Evolutionary conservation across 2,329 filamentous ascomycete species (phyloP).

Genomic region (Sporothrix variecibatus): DNA sequence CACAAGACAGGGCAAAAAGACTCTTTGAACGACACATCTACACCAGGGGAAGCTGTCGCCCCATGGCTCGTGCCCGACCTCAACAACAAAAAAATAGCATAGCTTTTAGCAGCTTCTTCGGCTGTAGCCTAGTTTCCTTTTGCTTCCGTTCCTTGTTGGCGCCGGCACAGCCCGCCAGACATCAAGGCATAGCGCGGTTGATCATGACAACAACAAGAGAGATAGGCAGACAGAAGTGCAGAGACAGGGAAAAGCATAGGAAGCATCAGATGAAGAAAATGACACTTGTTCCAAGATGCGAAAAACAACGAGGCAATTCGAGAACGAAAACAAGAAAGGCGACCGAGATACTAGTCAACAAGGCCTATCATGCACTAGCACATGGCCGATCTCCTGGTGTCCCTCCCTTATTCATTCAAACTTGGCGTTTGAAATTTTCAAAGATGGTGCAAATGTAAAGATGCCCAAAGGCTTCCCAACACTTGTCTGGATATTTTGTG

Average conservation of each 20-base stretch:
- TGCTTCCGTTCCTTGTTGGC: neutral
- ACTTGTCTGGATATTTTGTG: neutral
- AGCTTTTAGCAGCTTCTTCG: neutral
- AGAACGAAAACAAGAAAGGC: neutral
- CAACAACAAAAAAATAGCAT: neutral
- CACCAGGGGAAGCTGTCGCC: neutral
- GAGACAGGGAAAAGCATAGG: neutral
- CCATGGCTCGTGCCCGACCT: neutral
- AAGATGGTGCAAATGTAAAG: constrained; percentile 6
- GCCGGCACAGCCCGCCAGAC: neutral
- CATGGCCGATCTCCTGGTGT: constrained; percentile 2
- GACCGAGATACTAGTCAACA: neutral
- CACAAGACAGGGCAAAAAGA: neutral
- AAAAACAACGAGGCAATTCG: neutral
- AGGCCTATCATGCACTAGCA: constrained; percentile 2
- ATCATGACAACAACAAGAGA: neutral
- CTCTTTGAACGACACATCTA: neutral
- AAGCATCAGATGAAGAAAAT: neutral
- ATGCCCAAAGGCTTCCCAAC: constrained; percentile 8
- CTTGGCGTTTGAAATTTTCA: neutral
- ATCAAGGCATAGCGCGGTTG: neutral
- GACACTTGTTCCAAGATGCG: neutral
- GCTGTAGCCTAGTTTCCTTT: neutral
- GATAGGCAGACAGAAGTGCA: neutral
- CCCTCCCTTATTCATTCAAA: no score